phyloP scores from a whole-genome alignment of 495 filamentous ascomycete species.

The Aspergillus steynii region DNA sequence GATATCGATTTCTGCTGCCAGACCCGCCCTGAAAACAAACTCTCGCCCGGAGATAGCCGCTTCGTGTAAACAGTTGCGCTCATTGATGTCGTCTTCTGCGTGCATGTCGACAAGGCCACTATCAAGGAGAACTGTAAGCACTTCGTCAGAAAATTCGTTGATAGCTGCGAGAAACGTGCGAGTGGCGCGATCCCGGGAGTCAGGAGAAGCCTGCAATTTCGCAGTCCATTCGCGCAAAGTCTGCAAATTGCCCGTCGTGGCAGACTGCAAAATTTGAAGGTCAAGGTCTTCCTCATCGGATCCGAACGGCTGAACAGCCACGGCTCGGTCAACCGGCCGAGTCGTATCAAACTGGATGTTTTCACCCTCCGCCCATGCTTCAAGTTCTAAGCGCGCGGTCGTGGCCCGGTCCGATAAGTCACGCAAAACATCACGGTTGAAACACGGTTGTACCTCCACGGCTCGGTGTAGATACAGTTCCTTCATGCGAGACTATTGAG shows the following conservation, averaged over 20 bases:
- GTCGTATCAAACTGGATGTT: conserved; percentile 75
- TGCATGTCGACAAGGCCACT: conserved; percentile 82
- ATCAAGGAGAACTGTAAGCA: conserved; percentile 72
- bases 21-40: conserved; percentile 72
- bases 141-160: conserved; percentile 76
- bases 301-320: conserved; percentile 62
- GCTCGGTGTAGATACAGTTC: conserved; percentile 94
- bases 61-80: conserved; percentile 93
- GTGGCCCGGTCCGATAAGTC: conserved; percentile 95
- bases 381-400: conserved; percentile 85
- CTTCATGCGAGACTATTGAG: conserved; percentile 80
- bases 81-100: conserved; percentile 94
- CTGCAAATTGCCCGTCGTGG: conserved; percentile 68
- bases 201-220: conserved; percentile 54
- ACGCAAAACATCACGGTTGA: conserved; percentile 94
- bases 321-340: conserved; percentile 59
- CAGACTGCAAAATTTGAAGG: conserved; percentile 81
- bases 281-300: conserved; percentile 86
- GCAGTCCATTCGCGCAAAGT: conserved; percentile 63
- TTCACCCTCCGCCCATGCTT: conserved; percentile 95
- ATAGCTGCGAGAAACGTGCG: conserved; percentile 86
- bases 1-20: conserved; percentile 71
- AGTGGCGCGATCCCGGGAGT: conserved; percentile 72
- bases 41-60: conserved; percentile 84
- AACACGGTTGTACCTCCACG: conserved; percentile 96